Conservation (phyloP, 345 rosid genomes). For the Brassica juncea region DNA sequence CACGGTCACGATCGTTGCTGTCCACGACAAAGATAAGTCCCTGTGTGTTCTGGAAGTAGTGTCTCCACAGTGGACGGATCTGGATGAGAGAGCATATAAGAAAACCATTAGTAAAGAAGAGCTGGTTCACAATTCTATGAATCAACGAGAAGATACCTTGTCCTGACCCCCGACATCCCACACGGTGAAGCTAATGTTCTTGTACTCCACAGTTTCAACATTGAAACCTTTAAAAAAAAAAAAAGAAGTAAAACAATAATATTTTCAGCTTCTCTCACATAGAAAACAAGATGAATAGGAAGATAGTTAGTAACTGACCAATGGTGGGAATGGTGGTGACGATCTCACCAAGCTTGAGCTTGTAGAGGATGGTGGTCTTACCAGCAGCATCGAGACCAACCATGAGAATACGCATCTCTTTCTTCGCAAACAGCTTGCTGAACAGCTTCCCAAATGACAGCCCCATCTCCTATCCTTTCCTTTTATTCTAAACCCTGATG, state of each 20-base stretch:
- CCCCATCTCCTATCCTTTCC: constrained; percentile 45
- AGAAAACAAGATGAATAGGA: no score
- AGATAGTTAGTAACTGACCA: constrained; percentile 42
- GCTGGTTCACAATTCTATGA: background rate
- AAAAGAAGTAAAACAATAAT: background rate
- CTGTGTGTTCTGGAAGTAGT: constrained; percentile 77
- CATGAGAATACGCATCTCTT: constrained; percentile 80
- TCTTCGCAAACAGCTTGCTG: constrained; percentile 71
- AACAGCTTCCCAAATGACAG: constrained; percentile 66
- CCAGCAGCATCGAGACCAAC: constrained; percentile 92
- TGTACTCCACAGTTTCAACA: constrained; percentile 84
- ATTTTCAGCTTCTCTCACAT: background rate
- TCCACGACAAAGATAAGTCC: constrained; percentile 79
- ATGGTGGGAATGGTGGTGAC: constrained; percentile 81
- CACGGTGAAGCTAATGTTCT: constrained; percentile 86
- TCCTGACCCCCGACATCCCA: constrained; percentile 94
- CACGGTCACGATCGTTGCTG: constrained; percentile 76
- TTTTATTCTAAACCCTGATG: no score
- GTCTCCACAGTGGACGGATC: constrained; percentile 85
- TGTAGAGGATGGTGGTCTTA: constrained; percentile 76
- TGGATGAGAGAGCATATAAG: background rate
- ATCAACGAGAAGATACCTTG: constrained; percentile 48
- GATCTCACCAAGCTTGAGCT: constrained; percentile 79
- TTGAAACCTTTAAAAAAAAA: constrained; percentile 54
- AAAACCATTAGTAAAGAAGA: background rate